Evolutionary conservation across 768 basidiomycete species (phyloP).

Genomic region (Amanita exitialis): DNA sequence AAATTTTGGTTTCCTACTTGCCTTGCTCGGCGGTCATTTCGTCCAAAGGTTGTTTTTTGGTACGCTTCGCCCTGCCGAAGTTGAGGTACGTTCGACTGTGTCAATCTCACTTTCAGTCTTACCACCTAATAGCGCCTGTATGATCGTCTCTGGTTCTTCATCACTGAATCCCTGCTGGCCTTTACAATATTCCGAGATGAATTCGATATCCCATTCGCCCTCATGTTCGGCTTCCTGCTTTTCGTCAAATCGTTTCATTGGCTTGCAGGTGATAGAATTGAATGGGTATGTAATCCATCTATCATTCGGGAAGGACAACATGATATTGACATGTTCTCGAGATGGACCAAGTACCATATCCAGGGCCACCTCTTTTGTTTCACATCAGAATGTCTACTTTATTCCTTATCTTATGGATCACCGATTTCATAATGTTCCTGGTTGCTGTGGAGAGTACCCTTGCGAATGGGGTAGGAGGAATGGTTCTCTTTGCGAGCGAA

Average conservation of each 20-base stretch:
- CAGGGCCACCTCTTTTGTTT: conserved; percentile 73
- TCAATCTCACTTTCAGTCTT: not conserved
- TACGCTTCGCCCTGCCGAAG: conserved; percentile 72
- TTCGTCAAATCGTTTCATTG: conserved; percentile 98
- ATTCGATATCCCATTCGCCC: conserved; percentile 84
- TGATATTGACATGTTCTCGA: conserved; percentile 21
- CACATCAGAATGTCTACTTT: conserved; percentile 75
- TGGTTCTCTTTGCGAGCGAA: conserved; percentile 94
- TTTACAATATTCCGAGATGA: conserved; percentile 97
- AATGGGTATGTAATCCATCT: conserved; percentile 58
- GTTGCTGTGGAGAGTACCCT: conserved; percentile 77
- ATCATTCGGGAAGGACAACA: not conserved
- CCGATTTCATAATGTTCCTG: conserved; percentile 69
- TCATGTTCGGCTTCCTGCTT: conserved; percentile 91
- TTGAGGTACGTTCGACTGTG: conserved; percentile 56
- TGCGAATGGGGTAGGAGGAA: conserved; percentile 72
- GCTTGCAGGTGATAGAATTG: conserved; percentile 90
- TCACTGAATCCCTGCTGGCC: conserved; percentile 92
- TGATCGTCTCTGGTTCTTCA: conserved; percentile 94
- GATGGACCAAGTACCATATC: conserved; percentile 97
- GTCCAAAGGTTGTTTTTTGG: conserved; percentile 92
- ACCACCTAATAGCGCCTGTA: conserved; percentile 64
- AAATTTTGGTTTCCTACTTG: conserved; percentile 79
- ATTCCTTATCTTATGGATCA: conserved; percentile 62
- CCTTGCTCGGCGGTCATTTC: conserved; percentile 65